phyloP scores from a whole-genome alignment of 108 stramenopile species.

The Cylindrotheca closterium region DNA sequence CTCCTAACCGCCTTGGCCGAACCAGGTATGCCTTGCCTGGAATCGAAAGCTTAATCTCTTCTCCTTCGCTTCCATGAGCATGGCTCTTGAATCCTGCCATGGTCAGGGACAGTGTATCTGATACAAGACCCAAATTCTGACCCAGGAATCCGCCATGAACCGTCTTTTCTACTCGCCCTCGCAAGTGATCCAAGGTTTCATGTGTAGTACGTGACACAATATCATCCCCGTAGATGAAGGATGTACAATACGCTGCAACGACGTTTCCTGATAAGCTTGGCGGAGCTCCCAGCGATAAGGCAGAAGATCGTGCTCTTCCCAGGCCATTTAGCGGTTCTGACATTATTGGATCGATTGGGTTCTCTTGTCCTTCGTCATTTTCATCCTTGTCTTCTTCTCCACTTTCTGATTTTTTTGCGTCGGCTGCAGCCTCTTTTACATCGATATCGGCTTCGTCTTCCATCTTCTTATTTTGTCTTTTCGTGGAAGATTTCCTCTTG shows the following conservation, averaged over 20 bases:
- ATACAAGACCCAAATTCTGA: slow-evolving; percentile 63
- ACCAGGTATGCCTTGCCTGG: slow-evolving; percentile 76
- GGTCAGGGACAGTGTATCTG: slow-evolving; percentile 73
- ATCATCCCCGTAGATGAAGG: slow-evolving; percentile 83
- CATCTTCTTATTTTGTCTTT: slow-evolving; percentile 12
- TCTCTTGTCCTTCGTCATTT: slow-evolving; percentile 10
- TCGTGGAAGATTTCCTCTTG: slow-evolving; percentile 9
- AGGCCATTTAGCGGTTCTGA: slow-evolving; percentile 40
- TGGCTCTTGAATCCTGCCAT: slow-evolving; percentile 59
- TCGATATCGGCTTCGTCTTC: background rate
- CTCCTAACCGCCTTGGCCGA: slow-evolving; percentile 70
- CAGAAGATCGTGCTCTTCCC: slow-evolving; percentile 64
- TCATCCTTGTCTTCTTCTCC: background rate
- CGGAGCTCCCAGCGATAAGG: slow-evolving; percentile 68
- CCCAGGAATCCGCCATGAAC: slow-evolving; percentile 47
- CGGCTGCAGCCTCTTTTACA: background rate
- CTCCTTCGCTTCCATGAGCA: slow-evolving; percentile 66
- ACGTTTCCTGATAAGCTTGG: slow-evolving; percentile 77
- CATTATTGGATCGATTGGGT: slow-evolving; percentile 5
- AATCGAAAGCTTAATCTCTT: slow-evolving; percentile 57
- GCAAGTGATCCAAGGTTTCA: slow-evolving; percentile 50
- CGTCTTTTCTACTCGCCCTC: slow-evolving; percentile 42
- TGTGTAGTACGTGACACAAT: slow-evolving; percentile 64
- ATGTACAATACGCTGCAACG: slow-evolving; percentile 62
- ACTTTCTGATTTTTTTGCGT: too few species aligned